Percentiles rank a stretch among this genome's conserved stretches.
These are phyloP conservation scores for Salinomyces thailandicus DNA, from an alignment of 2,329 filamentous ascomycete genomes.

Conservation along the genomic window DNA sequence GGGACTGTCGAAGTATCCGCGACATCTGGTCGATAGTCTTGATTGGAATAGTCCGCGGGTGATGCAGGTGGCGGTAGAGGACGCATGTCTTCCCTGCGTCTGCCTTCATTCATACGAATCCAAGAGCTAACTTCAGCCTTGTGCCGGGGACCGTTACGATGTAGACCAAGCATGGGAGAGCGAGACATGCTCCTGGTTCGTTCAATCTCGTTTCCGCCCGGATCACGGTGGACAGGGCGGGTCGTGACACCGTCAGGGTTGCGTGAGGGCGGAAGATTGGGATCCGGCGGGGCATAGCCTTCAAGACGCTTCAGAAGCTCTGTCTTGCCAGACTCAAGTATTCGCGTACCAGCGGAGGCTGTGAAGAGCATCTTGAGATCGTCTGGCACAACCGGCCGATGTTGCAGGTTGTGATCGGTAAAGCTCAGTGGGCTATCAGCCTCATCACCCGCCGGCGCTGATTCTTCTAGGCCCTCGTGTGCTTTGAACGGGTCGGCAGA, in stretches of 20 bases:
- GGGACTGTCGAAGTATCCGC: background rate
- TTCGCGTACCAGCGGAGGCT: conserved; percentile 38
- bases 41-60: background rate
- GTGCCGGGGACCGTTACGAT: background rate
- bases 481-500: background rate
- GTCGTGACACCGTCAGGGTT: conserved; percentile 10
- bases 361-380: conserved; percentile 42
- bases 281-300: conserved; percentile 29
- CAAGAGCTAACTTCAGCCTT: background rate
- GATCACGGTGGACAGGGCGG: background rate
- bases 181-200: conserved; percentile 14
- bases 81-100: background rate
- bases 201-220: conserved; percentile 8
- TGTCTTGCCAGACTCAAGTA: conserved; percentile 40
- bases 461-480: background rate
- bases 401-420: background rate
- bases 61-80: background rate
- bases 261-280: conserved; percentile 9
- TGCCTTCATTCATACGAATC: background rate
- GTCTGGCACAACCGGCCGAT: conserved; percentile 16
- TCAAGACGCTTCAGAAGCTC: conserved; percentile 42
- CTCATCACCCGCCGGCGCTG: background rate
- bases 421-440: background rate
- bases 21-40: background rate
- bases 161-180: conserved; percentile 5